Percentiles rank a stretch among this genome's conserved stretches.
Conservation (phyloP, 352 stramenopile species). For the Phytophthora kernoviae region DNA sequence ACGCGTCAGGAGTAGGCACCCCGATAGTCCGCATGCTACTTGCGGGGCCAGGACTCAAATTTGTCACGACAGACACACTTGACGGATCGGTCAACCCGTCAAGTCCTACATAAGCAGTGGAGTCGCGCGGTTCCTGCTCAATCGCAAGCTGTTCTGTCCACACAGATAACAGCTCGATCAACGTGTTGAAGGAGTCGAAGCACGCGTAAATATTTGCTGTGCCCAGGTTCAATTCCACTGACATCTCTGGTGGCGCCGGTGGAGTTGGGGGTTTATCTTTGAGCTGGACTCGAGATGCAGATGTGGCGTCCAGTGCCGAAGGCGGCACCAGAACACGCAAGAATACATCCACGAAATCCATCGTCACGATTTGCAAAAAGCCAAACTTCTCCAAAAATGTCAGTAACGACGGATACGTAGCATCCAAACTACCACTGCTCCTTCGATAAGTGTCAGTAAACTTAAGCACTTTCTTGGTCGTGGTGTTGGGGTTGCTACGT, state of each 20-base stretch:
- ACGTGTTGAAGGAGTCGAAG: constrained; percentile 90
- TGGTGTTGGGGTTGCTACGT: constrained; percentile 12
- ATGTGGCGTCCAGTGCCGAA: constrained; percentile 24
- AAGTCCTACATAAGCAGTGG: constrained; percentile 78
- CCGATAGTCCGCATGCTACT: constrained; percentile 31
- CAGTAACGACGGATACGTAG: constrained; percentile 70
- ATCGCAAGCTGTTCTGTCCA: constrained; percentile 77
- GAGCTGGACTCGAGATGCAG: constrained; percentile 13
- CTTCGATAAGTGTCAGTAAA: constrained; percentile 39
- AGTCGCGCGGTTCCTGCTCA: constrained; percentile 68
- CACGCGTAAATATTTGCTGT: constrained; percentile 90
- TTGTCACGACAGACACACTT: constrained; percentile 78
- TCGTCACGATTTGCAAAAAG: constrained; percentile 84
- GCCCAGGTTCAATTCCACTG: constrained; percentile 80
- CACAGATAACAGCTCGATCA: constrained; percentile 71
- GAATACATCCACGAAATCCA: constrained; percentile 88
- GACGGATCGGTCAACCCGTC: constrained; percentile 61
- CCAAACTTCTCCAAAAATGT: constrained; percentile 83
- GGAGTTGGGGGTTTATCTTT: constrained; percentile 41
- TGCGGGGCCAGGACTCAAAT: constrained; percentile 46
- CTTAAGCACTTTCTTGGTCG: constrained; percentile 48
- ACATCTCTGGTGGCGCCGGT: constrained; percentile 70
- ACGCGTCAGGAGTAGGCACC: constrained; percentile 16
- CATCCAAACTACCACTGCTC: constrained; percentile 18
- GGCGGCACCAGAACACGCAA: constrained; percentile 65